Base-by-base conservation (phyloP, 345 rosid species). In the Salix suchowensis region DNA sequence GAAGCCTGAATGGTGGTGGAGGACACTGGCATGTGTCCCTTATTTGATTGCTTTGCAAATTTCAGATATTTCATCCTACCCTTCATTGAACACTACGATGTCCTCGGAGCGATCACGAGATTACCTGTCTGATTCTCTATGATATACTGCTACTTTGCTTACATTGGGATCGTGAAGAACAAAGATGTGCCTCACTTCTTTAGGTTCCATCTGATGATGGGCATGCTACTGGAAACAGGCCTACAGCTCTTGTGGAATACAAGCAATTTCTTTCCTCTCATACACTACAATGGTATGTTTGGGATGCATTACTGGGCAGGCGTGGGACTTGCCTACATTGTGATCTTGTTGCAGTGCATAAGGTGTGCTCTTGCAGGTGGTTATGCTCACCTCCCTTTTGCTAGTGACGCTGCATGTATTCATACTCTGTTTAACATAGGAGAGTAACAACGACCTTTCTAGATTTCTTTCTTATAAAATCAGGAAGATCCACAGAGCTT, bases 121-220 rank as follows among this genome's bases (percentile, higher is more conserved):
- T 80, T 91, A 74, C 98, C 98, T 0, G 69, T 64, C 36, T 93
- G 93, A 90, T 93, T 95, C 88, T 68, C 88, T 58, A 89, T 91
- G 94, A 34, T 83, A 0, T 93, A 92, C 77, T 90, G 89, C 79
- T 88, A 78, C 79, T 26, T 86, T n/a, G 87, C 89, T 36, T 91
- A 89, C 61, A 16, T 83, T 28, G 85, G 88, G 50, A 81, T 95
- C 0, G 96, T 91, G 83, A 91, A 83, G 88, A 93, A 91, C 76
- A 89, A 83, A 76, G 81, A 88, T 0, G 82, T 83, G 82, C 96
- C 98, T 79, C 98, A 91, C 80, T 92, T 85, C 89, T 80, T 94
- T 3, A 84, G 97, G 86, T 88, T 90, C 87, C 97, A 94, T 79
- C 69, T 94, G 83, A 91, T 92, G 95, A 89, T 94, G 97, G 98